Base-by-base conservation (phyloP, 352 stramenopile species). In the Phytophthora quininea region DNA sequence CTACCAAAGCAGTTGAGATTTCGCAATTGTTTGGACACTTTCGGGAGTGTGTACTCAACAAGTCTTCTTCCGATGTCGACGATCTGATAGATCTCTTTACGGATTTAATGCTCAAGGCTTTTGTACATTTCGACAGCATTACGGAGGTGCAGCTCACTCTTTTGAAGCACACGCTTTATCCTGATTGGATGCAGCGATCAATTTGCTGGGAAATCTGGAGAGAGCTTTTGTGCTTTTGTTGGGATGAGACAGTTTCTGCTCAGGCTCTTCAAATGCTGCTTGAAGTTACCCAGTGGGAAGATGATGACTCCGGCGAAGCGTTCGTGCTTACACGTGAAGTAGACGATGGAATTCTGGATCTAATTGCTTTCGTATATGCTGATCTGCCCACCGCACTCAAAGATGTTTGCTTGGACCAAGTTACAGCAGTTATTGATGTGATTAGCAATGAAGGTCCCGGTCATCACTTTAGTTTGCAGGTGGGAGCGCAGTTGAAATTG, bases 131-230 rank as follows among this genome's bases (percentile, higher is more conserved):
- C 50, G 56, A 62, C 32, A 59, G 67, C 30, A 54, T 80, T 1
- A 46, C 69, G 14, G 55, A 74, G 32, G 53, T 91, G 31, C 75
- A 91, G 55, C 48, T 90, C 0, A 74, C 74, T 3, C 58, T 91
- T 12, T 4, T 89, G 11, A 77, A 90, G 43, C 79, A 90, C 50
- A 81, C 77, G 8, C 51, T 88, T 31, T 78, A 85, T 66, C 77
- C 79, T 0, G 57, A 79, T 38, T 71, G 73, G 40, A 62, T 54
- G 4, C 79, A 85, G 37, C 79, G 74, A 15, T 67, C 67, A 1
- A 10, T 91, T 37, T 60, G 85, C 51, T 89, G 73, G 75, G 73
- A 80, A 29, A 48, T 88, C 3, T 91, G 83, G 83, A 73, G 73
- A 29, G 80, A 91, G 62, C 54, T 89, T 6, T 29, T 91, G 53